Evolutionary conservation across 2,329 filamentous ascomycete genomes (phyloP), one percentile per base, ranked within the genome.

Genomic region (Sclerotiophoma versabilis): DNA sequence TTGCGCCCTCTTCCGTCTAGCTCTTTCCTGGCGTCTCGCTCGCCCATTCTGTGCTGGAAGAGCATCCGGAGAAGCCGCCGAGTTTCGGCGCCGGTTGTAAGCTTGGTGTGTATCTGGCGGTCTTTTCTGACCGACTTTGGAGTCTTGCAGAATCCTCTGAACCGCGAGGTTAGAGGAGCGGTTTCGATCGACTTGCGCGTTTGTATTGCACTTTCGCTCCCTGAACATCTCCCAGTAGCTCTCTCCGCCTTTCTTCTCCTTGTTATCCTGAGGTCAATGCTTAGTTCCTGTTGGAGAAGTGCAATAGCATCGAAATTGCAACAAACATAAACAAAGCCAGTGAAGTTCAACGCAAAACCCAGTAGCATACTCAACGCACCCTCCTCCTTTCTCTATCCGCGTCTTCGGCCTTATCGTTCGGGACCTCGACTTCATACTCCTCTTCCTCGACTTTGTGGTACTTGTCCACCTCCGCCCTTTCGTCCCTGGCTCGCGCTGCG

Each of bases 401-500:
- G 1, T 65, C 63, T 27, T 66, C 62, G 9, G 43, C 50, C 39
- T 48, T 54, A 5, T 48, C 30, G 15, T 72, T 62, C 1, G 74
- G 69, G 0, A 79, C 71, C 54, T 96, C 91, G 20, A 92, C 85
- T 69, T 96, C 91, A 34, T 88, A 87, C 69, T 92, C 89, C 62
- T 92, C 90, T 65, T 85, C 91, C 67, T 92, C 88, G 36, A 89
- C 84, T 34, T 84, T 85, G 69, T 89, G 91, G 72, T 88, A 92
- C 43, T 83, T 80, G 4, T 82, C 81, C 2, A 93, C 88, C 11
- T 83, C 81, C 11, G 83, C 81, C 64, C 86, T 84, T 76, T 99
- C 95, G 14, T 82, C 81, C 39, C 84, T 83, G 2, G 92, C 92
- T 43, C 88, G 84, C 49, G 89, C 87, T 0, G 88, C 85, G 60